Base-by-base conservation (phyloP, 805 yeast species). In the Ogataea henricii region DNA sequence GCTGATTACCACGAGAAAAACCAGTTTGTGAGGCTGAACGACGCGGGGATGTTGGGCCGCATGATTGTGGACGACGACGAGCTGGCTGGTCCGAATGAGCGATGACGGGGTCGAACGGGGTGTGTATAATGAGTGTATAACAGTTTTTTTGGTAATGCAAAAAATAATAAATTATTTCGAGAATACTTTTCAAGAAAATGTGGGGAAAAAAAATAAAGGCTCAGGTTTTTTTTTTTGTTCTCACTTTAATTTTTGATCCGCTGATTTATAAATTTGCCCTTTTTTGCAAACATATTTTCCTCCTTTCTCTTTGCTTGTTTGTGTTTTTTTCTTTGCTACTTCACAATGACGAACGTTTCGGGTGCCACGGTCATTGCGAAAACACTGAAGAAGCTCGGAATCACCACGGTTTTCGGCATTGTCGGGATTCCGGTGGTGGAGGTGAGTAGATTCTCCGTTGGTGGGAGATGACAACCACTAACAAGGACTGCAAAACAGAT, bases 381-480 rank as follows among this genome's bases (percentile, higher is more conserved):
- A 21, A 48, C 77, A 0, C 66, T 85, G 7, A 65, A 69, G 38
- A 57, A 62, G 6, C 69, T 83, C 13, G 85, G 83, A 0, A 79
- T 84, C 17, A 68, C 72, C 23, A 74, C 73, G 10, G 77, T 83
- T 1, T 85, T 85, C 63, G 91, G 90, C 3, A 73, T 85, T 21
- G 90, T 85, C 3, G 91, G 90, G 0, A 85, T 85, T 39, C 91
- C 91, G 1, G 81, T 85, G 8, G 86, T 85, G 12, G 88, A 85
- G 47, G 77, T 71, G 49, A 50, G 65, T 57, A 32, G n/a, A n/a
- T n/a, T 12, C 16, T 14, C 13, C 12, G 25, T 6, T 13, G 4
- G 32, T 10, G n/a, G n/a, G 32, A 29, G 10, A n/a, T 12, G n/a
- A 6, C 32, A 10, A 13, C 5, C 13, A 12, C 32, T 12, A 18